Conservation (phyloP, 2,329 filamentous ascomycete genomes). For the Colletotrichum cordylinicola region DNA sequence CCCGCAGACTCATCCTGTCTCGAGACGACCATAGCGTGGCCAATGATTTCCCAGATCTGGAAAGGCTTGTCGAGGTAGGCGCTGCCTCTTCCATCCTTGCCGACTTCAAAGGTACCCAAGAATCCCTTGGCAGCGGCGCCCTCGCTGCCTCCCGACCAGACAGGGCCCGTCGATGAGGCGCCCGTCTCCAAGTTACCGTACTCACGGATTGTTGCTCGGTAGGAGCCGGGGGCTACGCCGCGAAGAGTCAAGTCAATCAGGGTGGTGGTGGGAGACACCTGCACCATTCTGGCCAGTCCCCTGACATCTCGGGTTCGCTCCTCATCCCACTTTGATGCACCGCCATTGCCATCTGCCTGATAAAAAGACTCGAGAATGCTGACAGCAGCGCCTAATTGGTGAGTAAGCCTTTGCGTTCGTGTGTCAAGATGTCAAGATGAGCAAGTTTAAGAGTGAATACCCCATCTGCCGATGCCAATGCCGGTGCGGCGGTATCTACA, state of each 20-base stretch:
- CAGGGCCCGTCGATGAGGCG: conserved; percentile 79
- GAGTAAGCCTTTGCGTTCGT: conserved; percentile 2
- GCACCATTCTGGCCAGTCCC: conserved; percentile 91
- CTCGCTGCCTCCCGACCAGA: conserved; percentile 68
- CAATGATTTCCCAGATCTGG: conserved; percentile 95
- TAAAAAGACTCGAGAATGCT: conserved; percentile 89
- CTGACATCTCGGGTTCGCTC: conserved; percentile 67
- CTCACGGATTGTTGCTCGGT: conserved; percentile 84
- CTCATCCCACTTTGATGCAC: conserved; percentile 36
- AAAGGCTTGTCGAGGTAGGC: conserved; percentile 83
- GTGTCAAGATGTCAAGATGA: neutral
- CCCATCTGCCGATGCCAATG: neutral
- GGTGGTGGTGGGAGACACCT: conserved; percentile 79
- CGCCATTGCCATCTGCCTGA: conserved; percentile 51
- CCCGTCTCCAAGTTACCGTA: conserved; percentile 87
- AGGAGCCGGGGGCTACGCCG: conserved; percentile 80
- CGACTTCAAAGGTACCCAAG: conserved; percentile 79
- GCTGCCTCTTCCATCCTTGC: conserved; percentile 75
- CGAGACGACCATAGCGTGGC: conserved; percentile 87
- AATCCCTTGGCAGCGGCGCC: conserved; percentile 53
- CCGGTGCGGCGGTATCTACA: neutral
- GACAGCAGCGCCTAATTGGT: conserved; percentile 73
- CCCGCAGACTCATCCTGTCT: conserved; percentile 63
- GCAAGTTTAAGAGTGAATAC: neutral
- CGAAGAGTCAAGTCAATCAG: conserved; percentile 87